Evolutionary conservation across 805 yeast species (phyloP).

Genomic region (Schwanniomyces vanrijiae): DNA sequence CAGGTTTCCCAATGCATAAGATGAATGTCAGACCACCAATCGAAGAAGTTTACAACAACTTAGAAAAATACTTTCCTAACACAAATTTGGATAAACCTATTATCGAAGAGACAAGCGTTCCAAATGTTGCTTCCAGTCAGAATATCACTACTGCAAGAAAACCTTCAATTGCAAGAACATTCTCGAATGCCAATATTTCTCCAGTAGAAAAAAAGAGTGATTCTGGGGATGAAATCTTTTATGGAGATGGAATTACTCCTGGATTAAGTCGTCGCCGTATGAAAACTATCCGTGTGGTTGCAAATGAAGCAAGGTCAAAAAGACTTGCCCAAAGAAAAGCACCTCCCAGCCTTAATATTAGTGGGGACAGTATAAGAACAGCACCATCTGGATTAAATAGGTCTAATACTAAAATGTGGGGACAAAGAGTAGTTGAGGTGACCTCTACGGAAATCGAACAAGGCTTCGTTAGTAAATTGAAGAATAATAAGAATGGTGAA

Average conservation of each 20-base stretch:
- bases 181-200: conserved; percentile 42
- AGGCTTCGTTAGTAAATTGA: conserved; percentile 65
- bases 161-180: conserved; percentile 41
- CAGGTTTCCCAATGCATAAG: conserved; percentile 5
- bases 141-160: conserved; percentile 15
- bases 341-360: neutral
- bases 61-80: conserved; percentile 89
- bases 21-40: conserved; percentile 90
- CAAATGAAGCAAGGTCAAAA: conserved; percentile 71
- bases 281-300: conserved; percentile 91
- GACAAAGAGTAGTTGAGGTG: conserved; percentile 87
- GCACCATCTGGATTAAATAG: conserved; percentile 51
- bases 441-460: conserved; percentile 66
- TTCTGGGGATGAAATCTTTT: conserved; percentile 35
- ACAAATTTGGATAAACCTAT: conserved; percentile 92
- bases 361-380: neutral
- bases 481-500: conserved; percentile 60
- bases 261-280: conserved; percentile 55
- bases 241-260: conserved; percentile 38
- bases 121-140: neutral
- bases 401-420: conserved; percentile 94
- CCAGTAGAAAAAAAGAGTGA: conserved; percentile 26
- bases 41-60: conserved; percentile 86
- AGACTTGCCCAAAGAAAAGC: conserved; percentile 18
- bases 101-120: conserved; percentile 65